Conservation (phyloP, 768 basidiomycete genomes). For the Trametes meyenii region DNA sequence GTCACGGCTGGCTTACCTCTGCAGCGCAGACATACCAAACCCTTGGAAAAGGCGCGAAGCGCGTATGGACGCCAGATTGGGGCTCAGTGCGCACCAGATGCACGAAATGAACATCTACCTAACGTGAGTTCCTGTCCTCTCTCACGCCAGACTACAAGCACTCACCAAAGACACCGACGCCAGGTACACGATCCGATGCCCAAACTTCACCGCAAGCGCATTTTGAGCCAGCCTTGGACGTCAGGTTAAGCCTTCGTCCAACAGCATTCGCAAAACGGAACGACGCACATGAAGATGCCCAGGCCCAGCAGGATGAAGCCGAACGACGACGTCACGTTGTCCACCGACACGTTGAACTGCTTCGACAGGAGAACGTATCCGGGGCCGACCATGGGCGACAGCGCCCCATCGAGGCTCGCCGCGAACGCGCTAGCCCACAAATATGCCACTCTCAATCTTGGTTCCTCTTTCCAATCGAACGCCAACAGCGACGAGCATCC, state of each 20-base stretch:
- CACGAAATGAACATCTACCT: slow-evolving; percentile 47
- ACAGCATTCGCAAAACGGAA: background rate
- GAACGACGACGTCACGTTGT: slow-evolving; percentile 46
- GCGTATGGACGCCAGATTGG: slow-evolving; percentile 44
- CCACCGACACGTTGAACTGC: slow-evolving; percentile 45
- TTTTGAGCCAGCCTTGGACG: slow-evolving; percentile 41
- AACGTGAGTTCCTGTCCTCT: background rate
- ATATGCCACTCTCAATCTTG: too few relatives aligned
- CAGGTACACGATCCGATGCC: slow-evolving; percentile 49
- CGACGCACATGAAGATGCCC: slow-evolving; percentile 44
- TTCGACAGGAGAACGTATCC: slow-evolving; percentile 45
- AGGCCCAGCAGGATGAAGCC: slow-evolving; percentile 45
- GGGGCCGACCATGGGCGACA: slow-evolving; percentile 47
- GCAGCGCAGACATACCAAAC: slow-evolving; percentile 47
- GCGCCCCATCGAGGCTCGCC: slow-evolving; percentile 45
- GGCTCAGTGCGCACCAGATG: slow-evolving; percentile 48
- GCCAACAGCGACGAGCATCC: too few relatives aligned
- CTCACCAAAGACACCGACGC: slow-evolving; percentile 43
- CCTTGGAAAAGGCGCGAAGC: slow-evolving; percentile 50
- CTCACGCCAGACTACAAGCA: background rate
- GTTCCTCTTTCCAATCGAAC: too few relatives aligned
- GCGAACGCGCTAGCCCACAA: slow-evolving; percentile 40
- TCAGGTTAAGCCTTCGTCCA: background rate
- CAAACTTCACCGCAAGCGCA: slow-evolving; percentile 46
- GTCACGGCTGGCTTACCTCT: slow-evolving; percentile 38